Percentiles rank a stretch among this genome's conserved stretches.
These are phyloP conservation scores for Pseudocercospora musae DNA, from an alignment of 2,329 filamentous ascomycete species.

Conservation along the genomic window DNA sequence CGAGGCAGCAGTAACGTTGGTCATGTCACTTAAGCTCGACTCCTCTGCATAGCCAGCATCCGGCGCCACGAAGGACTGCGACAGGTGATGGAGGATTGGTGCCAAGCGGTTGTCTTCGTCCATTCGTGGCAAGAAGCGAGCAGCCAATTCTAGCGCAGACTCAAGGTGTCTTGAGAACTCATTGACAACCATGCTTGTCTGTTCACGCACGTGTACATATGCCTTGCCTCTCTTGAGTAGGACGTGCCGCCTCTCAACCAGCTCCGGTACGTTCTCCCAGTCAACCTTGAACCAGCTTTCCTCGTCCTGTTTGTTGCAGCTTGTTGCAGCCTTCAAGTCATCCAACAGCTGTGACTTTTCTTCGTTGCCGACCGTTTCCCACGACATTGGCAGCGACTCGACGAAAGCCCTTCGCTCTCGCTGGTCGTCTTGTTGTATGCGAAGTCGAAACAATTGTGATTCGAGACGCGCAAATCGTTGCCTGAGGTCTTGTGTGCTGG, in stretches of 20 bases:
- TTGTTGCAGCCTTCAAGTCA: conserved; percentile 59
- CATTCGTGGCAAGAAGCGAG: conserved; percentile 83
- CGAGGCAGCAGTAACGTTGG: conserved; percentile 71
- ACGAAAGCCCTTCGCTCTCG: conserved; percentile 75
- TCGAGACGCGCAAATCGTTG: conserved; percentile 83
- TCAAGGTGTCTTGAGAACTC: conserved; percentile 82
- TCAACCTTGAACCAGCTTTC: conserved; percentile 95
- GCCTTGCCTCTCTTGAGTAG: conserved; percentile 79
- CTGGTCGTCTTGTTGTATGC: conserved; percentile 73
- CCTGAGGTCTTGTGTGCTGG: conserved; percentile 84
- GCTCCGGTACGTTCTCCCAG: conserved; percentile 86
- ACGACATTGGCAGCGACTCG: conserved; percentile 71
- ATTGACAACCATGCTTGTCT: conserved; percentile 81
- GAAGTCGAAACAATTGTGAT: conserved; percentile 80
- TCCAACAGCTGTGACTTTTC: conserved; percentile 68
- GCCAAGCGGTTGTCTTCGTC: conserved; percentile 93
- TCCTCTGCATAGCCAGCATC: conserved; percentile 74
- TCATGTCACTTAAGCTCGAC: conserved; percentile 58
- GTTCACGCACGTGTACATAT: conserved; percentile 83
- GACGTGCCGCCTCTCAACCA: conserved; percentile 76
- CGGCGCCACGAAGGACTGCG: conserved; percentile 90
- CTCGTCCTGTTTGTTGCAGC: conserved; percentile 61
- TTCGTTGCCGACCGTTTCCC: conserved; percentile 75
- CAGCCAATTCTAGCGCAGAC: conserved; percentile 80
- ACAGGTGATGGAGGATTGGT: conserved; percentile 75